Evolutionary conservation across 1,139 yeast genomes (phyloP).

Genomic region (Hansenula lynferdii): DNA sequence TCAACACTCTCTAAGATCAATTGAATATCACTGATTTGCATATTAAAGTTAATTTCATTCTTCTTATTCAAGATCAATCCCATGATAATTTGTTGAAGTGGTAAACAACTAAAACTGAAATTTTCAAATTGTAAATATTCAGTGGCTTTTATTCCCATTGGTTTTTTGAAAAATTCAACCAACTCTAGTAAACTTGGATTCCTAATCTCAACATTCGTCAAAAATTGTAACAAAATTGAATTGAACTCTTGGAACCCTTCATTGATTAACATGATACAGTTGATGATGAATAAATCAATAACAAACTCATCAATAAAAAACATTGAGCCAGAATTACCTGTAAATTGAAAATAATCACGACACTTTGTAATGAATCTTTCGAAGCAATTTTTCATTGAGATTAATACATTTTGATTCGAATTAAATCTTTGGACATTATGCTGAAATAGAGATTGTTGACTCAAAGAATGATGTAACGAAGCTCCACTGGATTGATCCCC

Average conservation of each 20-base stretch:
- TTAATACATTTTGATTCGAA: too few species aligned
- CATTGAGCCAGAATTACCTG: neutral
- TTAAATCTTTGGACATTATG: neutral
- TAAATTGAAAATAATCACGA: neutral
- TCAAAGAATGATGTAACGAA: neutral
- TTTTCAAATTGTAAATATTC: neutral
- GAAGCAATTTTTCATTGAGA: neutral
- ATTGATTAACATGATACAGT: constrained; percentile 3
- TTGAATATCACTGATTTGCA: constrained; percentile 17
- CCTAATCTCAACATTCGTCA: neutral
- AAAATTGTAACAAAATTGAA: neutral
- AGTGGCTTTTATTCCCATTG: too few species aligned
- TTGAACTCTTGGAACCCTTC: constrained; percentile 2
- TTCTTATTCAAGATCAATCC: neutral
- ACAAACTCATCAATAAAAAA: constrained; percentile 2
- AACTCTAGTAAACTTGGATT: neutral
- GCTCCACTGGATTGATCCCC: neutral
- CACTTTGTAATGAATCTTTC: neutral
- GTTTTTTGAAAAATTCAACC: constrained; percentile 2
- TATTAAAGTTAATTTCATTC: neutral
- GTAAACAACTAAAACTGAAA: neutral
- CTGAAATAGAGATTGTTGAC: neutral
- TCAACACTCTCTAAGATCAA: constrained; percentile 25
- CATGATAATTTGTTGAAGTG: neutral
- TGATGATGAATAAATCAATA: constrained; percentile 1